Base-by-base conservation (phyloP, 2,329 filamentous ascomycete genomes). In the Curvularia sp. region DNA sequence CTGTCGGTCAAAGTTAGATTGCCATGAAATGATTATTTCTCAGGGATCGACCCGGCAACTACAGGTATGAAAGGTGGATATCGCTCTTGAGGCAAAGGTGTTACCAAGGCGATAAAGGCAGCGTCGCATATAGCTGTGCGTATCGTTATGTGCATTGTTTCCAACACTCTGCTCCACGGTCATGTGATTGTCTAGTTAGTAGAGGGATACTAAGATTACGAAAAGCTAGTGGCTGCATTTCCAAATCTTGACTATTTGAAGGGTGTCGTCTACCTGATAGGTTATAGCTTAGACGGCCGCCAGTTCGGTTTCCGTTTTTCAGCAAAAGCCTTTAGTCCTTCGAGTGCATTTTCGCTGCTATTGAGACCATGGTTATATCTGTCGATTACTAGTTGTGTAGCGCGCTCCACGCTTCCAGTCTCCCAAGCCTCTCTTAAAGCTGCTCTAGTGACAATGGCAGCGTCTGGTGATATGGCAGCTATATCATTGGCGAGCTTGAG, bases 251-350 rank as follows among this genome's bases (percentile, higher is more conserved):
- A 38, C 15, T 38, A 18, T n/a, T 38, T 38, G 2, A 15, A 18
- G 35, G 2, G 7, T 15, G 7, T 28, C n/a, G 42, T 28, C 4
- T 28, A 7, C 15, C n/a, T 24, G 9, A 15, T 9, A 8, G 4
- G 13, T 5, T 76, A 58, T 38, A 85, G 60, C 68, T 83, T 84
- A 1, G 79, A 81, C 28, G 80, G 77, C 48, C 79, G 78, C 82
- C 82, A 85, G 26, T 78, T 66, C 18, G 83, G 82, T 63, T 78
- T 74, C 65, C 80, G 74, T 75, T 84, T 84, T 68, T 81, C 77
- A 35, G 78, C 78, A 77, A 86, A 86, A 5, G 84, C 84, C 58
- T 71, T 75, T 52, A 85, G 63, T 1, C 83, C 83, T 60, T 83
- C 81, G 15, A 76, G 70, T n/a, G 82, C 73, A 72, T 85, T 85